Conservation (phyloP, 2,329 filamentous ascomycete genomes). For the Penicillium sp. region DNA sequence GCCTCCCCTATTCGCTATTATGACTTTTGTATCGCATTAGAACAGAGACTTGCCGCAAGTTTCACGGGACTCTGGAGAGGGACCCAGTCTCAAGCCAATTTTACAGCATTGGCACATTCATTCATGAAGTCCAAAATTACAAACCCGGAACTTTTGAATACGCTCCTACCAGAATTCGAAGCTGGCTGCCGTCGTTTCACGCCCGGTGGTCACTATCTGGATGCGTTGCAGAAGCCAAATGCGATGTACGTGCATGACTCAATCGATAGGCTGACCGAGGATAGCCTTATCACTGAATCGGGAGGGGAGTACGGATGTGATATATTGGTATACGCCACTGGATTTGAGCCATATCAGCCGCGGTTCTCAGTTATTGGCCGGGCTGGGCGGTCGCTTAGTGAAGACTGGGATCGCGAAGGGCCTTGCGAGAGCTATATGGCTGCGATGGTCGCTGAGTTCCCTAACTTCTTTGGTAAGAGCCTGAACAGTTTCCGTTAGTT, state of each 20-base stretch:
- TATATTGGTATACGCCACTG: constrained; percentile 5
- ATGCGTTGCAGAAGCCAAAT: constrained; percentile 7
- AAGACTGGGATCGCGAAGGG: constrained; percentile 5
- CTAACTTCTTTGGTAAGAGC: constrained; percentile 7
- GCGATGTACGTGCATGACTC: constrained; percentile 4
- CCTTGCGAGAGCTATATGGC: constrained; percentile 11
- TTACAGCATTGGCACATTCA: constrained; percentile 1
- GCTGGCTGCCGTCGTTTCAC: constrained; percentile 11
- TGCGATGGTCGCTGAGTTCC: constrained; percentile 8
- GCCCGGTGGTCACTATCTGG: constrained; percentile 5
- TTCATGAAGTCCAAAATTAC: constrained; percentile 9
- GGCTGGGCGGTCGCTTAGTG: background rate
- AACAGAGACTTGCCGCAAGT: constrained; percentile 1
- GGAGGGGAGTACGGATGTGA: background rate
- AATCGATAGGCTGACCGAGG: constrained; percentile 2
- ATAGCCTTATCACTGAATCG: background rate
- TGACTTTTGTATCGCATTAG: background rate
- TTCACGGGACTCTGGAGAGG: constrained; percentile 8
- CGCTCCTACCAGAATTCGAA: constrained; percentile 5
- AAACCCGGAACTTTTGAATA: background rate
- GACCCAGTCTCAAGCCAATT: constrained; percentile 2
- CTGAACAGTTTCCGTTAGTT: background rate
- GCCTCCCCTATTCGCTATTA: background rate
- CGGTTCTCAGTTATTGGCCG: constrained; percentile 6
- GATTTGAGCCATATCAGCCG: constrained; percentile 10